Percentiles rank a stretch among this genome's conserved stretches.
Conservation (phyloP, 352 stramenopile species). For the Globisporangium paroecandrum region DNA sequence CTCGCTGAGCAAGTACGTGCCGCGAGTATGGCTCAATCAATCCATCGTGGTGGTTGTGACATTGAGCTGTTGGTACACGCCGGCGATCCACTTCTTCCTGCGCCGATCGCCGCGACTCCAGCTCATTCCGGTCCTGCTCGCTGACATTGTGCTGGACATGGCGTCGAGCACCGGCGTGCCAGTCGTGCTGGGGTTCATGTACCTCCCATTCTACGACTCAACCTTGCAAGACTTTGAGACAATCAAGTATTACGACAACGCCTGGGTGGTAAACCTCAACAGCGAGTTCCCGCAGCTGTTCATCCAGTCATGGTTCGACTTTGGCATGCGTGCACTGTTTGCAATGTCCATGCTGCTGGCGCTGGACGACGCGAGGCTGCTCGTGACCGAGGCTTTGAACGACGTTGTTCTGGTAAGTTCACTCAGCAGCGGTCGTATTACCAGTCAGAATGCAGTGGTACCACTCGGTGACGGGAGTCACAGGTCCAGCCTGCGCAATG, state of each 20-base stretch:
- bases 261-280: conserved; percentile 2
- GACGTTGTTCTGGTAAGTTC: background rate
- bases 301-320: conserved; percentile 11
- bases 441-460: background rate
- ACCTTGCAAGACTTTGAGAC: background rate
- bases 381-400: background rate
- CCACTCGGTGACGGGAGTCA: background rate
- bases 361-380: conserved; percentile 12
- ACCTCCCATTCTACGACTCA: background rate
- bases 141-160: background rate
- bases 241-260: background rate
- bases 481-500: background rate
- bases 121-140: background rate
- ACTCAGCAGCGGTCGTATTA: no score
- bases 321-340: conserved; percentile 6
- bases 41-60: background rate
- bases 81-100: background rate
- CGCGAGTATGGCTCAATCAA: background rate
- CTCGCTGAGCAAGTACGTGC: conserved; percentile 1
- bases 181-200: background rate
- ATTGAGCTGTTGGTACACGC: background rate
- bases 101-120: background rate
- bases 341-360: background rate
- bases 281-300: conserved; percentile 14
- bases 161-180: background rate